A percentile compares a stretch with the other conserved stretches of the same genome.
phyloP scores from a whole-genome alignment of 768 basidiomycete species.

The Leucocoprinus sp. region DNA sequence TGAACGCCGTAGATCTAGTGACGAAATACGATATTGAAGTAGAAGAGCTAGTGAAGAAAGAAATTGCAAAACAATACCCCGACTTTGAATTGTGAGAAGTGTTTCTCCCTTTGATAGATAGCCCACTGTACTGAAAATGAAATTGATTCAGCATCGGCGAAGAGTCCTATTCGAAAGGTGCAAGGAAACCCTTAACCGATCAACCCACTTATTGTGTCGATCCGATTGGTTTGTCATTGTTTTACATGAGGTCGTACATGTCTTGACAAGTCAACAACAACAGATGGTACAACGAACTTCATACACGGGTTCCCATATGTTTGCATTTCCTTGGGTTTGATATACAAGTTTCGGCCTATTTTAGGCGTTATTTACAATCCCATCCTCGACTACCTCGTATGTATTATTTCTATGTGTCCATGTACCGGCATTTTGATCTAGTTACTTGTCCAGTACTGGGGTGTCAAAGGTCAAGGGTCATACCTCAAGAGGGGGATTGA shows the following conservation, averaged over 20 bases:
- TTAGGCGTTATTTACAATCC: constrained; percentile 93
- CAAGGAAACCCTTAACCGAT: constrained; percentile 63
- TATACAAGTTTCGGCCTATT: constrained; percentile 72
- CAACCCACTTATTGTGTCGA: constrained; percentile 95
- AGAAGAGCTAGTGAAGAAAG: constrained; percentile 72
- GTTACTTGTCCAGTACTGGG: constrained; percentile 52
- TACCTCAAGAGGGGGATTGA: constrained; percentile 47
- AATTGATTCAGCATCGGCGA: constrained; percentile 70
- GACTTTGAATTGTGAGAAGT: constrained; percentile 70
- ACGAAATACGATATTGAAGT: constrained; percentile 92
- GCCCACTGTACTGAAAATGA: not conserved
- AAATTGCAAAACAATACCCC: constrained; percentile 62
- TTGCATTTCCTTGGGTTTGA: constrained; percentile 87
- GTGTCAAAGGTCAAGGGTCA: constrained; percentile 71
- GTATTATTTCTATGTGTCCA: constrained; percentile 13
- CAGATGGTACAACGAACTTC: constrained; percentile 87
- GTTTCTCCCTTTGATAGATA: not conserved
- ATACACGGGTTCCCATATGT: constrained; percentile 81
- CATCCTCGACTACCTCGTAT: constrained; percentile 75
- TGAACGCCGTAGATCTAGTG: constrained; percentile 90
- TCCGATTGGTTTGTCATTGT: constrained; percentile 62
- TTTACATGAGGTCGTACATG: not conserved
- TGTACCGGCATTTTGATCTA: not conserved
- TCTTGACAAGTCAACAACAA: not conserved
- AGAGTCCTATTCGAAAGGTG: constrained; percentile 81